Evolutionary conservation across 2,329 filamentous ascomycete species (phyloP), one percentile per base, ranked within the genome.

Genomic region (Cercospora sp.): DNA sequence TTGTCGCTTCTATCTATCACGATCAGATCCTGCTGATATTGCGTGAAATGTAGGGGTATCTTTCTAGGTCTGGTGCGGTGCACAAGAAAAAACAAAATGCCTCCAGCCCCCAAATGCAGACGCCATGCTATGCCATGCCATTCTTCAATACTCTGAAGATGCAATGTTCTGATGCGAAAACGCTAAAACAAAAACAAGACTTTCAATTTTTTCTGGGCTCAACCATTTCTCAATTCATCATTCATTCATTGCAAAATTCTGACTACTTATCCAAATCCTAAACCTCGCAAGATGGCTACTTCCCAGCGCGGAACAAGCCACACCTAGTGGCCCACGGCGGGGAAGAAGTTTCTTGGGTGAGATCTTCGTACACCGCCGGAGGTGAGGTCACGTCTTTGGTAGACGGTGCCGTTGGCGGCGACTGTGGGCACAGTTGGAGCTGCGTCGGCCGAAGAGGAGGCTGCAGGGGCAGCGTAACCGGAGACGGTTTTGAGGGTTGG

Each of bases 321-420:
- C 42, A 9, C 60, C 60, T 62, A 62, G 42, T 62, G 60, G 8
- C 23, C 58, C 13, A 9, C 42, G n/a, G 42, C 30, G 53, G 45
- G 60, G n/a, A 61, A 33, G 20, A 64, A 68, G 36, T 45, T 62
- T 30, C 62, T 42, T 20, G 59, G 30, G 60, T 61, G 62, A 26
- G 12, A 30, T 31, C 58, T 60, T 31, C 48, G 42, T 30, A 36
- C 48, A 9, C 42, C 23, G 3, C 20, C 20, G 12, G 33, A 20
- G 3, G 18, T 45, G 2, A 31, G 30, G 26, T 60, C 23, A 23
- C 45, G 45, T 23, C 45, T 51, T 51, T 23, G 20, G 58, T 60
- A 63, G 31, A 65, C 30, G 16, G 60, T 65, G 31, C 67, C 69
- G 18, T 69, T 67, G 9, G 45, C 23, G 53, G 33, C 67, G 62